Evolutionary conservation across 257 asterid species (phyloP), one percentile per base, ranked within the genome.

Genomic region (Knoxia roxburghii): DNA sequence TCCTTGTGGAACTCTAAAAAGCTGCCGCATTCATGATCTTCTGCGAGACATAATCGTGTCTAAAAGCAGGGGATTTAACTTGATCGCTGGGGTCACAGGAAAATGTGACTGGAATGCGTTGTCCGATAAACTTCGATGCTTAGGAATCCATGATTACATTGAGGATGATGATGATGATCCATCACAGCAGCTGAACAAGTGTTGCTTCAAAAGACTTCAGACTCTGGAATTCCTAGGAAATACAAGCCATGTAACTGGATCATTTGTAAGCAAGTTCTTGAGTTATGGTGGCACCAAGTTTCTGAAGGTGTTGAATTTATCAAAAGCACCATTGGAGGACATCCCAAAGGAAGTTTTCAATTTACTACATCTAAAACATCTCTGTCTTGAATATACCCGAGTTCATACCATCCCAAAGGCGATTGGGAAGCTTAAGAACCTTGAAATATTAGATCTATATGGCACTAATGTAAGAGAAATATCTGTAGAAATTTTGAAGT

Each of bases 351-450:
- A 52, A 52, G 24, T 48, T 18, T 48, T 48, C 53, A 18, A 20
- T 17, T 48, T 48, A 20, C 18, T 48, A 41, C 59, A 56, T 37
- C 66, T 72, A 6, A 65, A 32, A 35, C 45, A 30, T 49, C 24
- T 65, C 26, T 45, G 43, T 50, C 54, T 56, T 27, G 20, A 30
- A 29, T 3, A 9, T 2, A 65, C 67, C 46, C 15, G 30, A 11
- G 33, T 72, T 18, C 32, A 12, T 6, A 45, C 11, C 29, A 23
- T 72, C 46, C 70, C 71, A 4, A 65, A 69, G 14, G 23, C 62
- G 9, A 69, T 69, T 4, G 53, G 70, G n/a, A 68, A 23, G 27
- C 78, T 73, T 43, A 50, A 40, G 41, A 61, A 61, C 13, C 53
- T 67, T 10, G 63, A 75, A n/a, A 51, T 46, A 10, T 41, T 75